A percentile compares a stretch with the other conserved stretches of the same genome.
These are phyloP conservation scores for Prunus dulcis DNA, from an alignment of 306 rosid genomes.

Conservation along the genomic window DNA sequence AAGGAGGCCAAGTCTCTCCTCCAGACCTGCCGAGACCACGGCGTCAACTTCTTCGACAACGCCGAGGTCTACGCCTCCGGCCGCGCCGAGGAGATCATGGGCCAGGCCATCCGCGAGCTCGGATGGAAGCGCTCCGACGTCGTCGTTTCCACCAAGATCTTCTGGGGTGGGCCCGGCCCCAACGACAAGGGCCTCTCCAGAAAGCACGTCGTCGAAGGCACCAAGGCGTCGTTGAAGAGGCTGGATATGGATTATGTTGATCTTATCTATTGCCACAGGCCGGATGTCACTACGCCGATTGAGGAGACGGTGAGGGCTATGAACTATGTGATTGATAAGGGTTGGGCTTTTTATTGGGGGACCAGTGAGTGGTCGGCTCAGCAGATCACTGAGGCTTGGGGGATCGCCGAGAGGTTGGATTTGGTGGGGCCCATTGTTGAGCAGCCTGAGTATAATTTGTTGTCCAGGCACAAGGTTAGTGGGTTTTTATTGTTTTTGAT, in stretches of 20 bases:
- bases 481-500: background rate
- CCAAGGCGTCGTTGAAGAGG: slow-evolving; percentile 76
- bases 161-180: slow-evolving; percentile 97
- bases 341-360: slow-evolving; percentile 98
- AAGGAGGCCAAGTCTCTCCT: slow-evolving; percentile 88
- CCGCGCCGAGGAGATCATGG: slow-evolving; percentile 98
- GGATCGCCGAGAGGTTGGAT: slow-evolving; percentile 67
- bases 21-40: slow-evolving; percentile 87
- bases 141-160: slow-evolving; percentile 94
- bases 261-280: slow-evolving; percentile 75
- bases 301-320: slow-evolving; percentile 96
- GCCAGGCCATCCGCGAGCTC: slow-evolving; percentile 82
- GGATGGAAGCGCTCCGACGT: slow-evolving; percentile 96
- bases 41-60: slow-evolving; percentile 99
- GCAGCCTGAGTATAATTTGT: slow-evolving; percentile 91
- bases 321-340: slow-evolving; percentile 77
- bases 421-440: slow-evolving; percentile 88
- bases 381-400: slow-evolving; percentile 97
- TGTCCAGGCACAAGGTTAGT: slow-evolving; percentile 77
- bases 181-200: slow-evolving; percentile 93
- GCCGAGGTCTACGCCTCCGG: slow-evolving; percentile 98
- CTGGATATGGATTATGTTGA: slow-evolving; percentile 89
- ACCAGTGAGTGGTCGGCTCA: slow-evolving; percentile 98
- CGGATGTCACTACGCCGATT: slow-evolving; percentile 75
- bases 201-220: slow-evolving; percentile 86